phyloP scores from a whole-genome alignment of 305 asterid species.

The Petunia hybrid region DNA sequence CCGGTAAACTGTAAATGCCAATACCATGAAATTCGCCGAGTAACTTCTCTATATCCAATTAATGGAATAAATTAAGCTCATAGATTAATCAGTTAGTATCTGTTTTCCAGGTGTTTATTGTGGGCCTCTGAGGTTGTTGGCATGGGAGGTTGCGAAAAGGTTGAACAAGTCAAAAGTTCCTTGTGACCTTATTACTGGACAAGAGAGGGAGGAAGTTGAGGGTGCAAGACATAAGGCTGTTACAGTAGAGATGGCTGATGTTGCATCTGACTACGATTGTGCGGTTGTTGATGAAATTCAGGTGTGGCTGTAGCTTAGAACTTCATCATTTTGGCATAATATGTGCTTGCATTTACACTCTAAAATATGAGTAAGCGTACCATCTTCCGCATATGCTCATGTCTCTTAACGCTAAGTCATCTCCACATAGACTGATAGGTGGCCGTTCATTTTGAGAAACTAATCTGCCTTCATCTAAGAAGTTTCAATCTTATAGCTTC shows the following conservation, averaged over 20 bases:
- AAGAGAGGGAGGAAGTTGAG: slow-evolving; percentile 86
- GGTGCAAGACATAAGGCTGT: slow-evolving; percentile 90
- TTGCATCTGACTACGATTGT: slow-evolving; percentile 67
- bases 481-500: background rate
- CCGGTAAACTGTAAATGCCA: slow-evolving; percentile 55
- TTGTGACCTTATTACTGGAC: slow-evolving; percentile 94
- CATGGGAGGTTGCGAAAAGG: slow-evolving; percentile 95
- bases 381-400: background rate
- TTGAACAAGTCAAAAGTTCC: slow-evolving; percentile 89
- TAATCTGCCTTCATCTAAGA: background rate
- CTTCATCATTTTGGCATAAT: slow-evolving; percentile 2
- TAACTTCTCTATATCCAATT: slow-evolving; percentile 2
- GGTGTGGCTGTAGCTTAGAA: slow-evolving; percentile 47
- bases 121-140: slow-evolving; percentile 98
- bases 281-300: slow-evolving; percentile 98
- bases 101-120: slow-evolving; percentile 75
- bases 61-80: slow-evolving; percentile 26
- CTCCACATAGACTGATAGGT: slow-evolving; percentile 16
- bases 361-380: background rate
- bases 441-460: background rate
- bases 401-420: slow-evolving; percentile 8
- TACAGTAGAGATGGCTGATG: slow-evolving; percentile 96
- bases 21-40: slow-evolving; percentile 16
- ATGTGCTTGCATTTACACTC: background rate
- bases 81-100: slow-evolving; percentile 10